Conservation (phyloP, 208 protist species). For the Herpetomonas samuelpessoai region DNA sequence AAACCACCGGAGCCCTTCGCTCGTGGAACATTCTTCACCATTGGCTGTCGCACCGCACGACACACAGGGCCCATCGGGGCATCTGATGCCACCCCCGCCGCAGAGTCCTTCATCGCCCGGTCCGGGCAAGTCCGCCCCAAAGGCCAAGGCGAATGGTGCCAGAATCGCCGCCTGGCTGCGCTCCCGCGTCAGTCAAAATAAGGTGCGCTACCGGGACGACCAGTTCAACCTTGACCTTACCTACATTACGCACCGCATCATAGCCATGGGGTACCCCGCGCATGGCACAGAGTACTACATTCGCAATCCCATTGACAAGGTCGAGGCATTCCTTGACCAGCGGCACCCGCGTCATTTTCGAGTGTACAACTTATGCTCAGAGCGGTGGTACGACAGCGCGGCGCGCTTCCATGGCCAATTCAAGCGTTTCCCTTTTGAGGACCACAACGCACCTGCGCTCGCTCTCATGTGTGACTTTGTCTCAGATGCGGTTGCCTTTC, state of each 20-base stretch:
- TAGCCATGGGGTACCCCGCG: constrained; percentile 94
- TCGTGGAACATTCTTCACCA: too few species aligned
- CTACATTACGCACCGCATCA: constrained; percentile 89
- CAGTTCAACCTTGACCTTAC: constrained; percentile 94
- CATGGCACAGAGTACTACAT: constrained; percentile 89
- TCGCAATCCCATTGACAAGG: constrained; percentile 92
- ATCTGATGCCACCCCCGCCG: too few species aligned
- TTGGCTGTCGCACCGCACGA: too few species aligned
- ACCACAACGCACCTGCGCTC: constrained; percentile 94
- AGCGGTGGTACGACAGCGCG: constrained; percentile 80
- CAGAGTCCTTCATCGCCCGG: too few species aligned
- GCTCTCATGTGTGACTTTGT: constrained; percentile 77
- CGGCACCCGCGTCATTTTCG: constrained; percentile 88
- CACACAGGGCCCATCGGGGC: too few species aligned
- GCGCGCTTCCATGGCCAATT: constrained; percentile 51
- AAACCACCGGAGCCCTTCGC: too few species aligned
- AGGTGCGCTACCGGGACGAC: constrained; percentile 80
- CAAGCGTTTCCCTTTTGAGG: constrained; percentile 90
- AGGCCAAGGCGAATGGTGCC: constrained; percentile 1
- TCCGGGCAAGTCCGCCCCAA: not conserved
- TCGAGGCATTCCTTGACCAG: constrained; percentile 90
- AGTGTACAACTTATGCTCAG: constrained; percentile 92
- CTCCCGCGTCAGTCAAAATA: constrained; percentile 88
- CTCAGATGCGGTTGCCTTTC: constrained; percentile 43
- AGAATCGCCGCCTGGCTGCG: constrained; percentile 37